Conservation (phyloP, 108 stramenopile genomes). For the Skeletonema tropicum region DNA sequence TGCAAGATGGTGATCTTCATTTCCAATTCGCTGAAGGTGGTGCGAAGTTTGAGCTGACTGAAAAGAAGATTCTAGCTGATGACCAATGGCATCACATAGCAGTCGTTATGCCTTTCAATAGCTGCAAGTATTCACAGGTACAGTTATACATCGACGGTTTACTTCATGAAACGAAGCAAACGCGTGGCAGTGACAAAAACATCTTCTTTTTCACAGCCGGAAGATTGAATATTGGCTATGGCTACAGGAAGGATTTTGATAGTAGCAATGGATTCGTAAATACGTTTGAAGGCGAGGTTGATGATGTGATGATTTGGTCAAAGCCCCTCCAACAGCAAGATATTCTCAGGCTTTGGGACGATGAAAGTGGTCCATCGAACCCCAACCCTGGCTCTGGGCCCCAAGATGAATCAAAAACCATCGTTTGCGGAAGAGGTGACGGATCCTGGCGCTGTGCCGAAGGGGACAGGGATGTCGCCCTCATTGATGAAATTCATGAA, state of each 20-base stretch:
- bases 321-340: conserved; percentile 3
- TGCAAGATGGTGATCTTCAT: background rate
- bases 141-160: background rate
- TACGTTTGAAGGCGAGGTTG: conserved; percentile 8
- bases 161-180: background rate
- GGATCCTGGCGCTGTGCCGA: background rate
- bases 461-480: background rate
- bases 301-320: conserved; percentile 6
- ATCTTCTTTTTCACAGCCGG: background rate
- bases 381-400: background rate
- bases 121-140: background rate
- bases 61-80: conserved; percentile 5
- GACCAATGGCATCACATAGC: conserved; percentile 10
- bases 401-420: background rate
- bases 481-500: background rate
- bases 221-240: background rate
- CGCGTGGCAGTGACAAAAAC: background rate
- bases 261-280: background rate
- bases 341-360: conserved; percentile 3
- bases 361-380: too few species aligned
- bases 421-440: background rate
- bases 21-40: background rate
- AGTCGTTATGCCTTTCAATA: conserved; percentile 5
- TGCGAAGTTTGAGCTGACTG: background rate
- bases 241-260: background rate